These are phyloP conservation scores for Debaryomyces udenii DNA, from an alignment of 1,139 yeast genomes.

Conservation along the genomic window DNA sequence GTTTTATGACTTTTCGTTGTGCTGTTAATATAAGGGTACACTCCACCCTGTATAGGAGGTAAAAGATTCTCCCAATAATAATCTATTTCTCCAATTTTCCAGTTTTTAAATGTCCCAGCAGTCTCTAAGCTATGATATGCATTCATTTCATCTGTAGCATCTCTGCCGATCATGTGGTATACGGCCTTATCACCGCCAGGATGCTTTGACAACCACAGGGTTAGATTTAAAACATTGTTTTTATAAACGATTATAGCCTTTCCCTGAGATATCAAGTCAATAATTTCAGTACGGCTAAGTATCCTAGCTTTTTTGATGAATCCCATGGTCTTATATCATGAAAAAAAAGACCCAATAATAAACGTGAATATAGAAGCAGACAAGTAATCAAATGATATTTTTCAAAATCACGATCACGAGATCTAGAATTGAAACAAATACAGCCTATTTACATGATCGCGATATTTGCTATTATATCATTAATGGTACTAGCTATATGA, in stretches of 20 bases:
- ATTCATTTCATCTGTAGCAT: constrained; percentile 88
- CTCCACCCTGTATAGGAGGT: constrained; percentile 90
- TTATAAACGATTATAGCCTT: constrained; percentile 70
- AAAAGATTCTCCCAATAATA: constrained; percentile 69
- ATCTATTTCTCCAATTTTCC: constrained; percentile 66
- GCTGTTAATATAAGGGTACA: constrained; percentile 28
- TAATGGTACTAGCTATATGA: too few relatives aligned
- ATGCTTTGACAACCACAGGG: constrained; percentile 71
- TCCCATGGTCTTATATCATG: background rate
- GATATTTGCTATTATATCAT: too few relatives aligned
- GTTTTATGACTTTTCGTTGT: constrained; percentile 4
- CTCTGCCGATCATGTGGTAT: constrained; percentile 82
- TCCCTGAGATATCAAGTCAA: constrained; percentile 63
- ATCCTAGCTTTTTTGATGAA: constrained; percentile 3
- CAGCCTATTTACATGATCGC: too few relatives aligned
- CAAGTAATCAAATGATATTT: too few relatives aligned
- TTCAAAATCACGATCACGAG: too few relatives aligned
- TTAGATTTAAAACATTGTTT: constrained; percentile 61
- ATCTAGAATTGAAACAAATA: too few relatives aligned
- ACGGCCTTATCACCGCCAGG: constrained; percentile 93
- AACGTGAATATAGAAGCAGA: too few relatives aligned
- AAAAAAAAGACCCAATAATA: background rate
- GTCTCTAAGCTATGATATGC: constrained; percentile 76
- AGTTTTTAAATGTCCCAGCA: constrained; percentile 48
- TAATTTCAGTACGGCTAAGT: constrained; percentile 26